Evolutionary conservation across 2,329 filamentous ascomycete genomes (phyloP).

Genomic region (Fusarium newnesense): DNA sequence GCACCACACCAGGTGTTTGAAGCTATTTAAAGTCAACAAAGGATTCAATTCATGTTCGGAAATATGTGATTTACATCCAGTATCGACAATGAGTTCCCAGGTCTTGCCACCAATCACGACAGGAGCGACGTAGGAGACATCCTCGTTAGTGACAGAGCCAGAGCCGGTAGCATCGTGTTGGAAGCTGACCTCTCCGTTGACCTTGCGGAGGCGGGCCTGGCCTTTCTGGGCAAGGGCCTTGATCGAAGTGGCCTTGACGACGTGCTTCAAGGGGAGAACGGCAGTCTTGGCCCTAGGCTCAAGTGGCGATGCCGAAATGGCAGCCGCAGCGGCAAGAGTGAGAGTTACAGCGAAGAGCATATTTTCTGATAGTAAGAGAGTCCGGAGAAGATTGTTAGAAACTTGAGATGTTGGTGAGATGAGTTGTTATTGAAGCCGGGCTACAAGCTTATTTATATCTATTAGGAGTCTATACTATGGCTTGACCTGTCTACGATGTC

Average conservation of each 20-base stretch:
- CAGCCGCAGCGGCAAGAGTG: neutral
- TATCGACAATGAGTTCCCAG: neutral
- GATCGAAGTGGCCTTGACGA: neutral
- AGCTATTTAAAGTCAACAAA: accelerated
- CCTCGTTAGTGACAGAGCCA: neutral
- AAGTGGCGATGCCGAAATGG: neutral
- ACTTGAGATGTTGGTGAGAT: neutral
- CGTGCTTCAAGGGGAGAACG: neutral
- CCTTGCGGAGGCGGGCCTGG: neutral
- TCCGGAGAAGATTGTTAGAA: no score
- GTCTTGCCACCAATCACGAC: neutral
- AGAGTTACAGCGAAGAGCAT: neutral
- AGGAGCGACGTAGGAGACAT: neutral
- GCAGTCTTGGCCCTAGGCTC: neutral
- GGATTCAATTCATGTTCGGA: accelerated
- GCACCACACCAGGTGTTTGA: constrained; percentile 4
- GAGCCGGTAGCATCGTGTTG: neutral
- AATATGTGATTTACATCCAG: neutral
- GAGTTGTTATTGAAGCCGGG: neutral
- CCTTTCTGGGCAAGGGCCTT: neutral
- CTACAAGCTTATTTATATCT: neutral
- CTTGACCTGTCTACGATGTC: neutral
- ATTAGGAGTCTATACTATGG: neutral
- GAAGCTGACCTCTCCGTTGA: neutral
- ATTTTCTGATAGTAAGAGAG: neutral